Conservation (phyloP, 2,329 filamentous ascomycete species). For the Pezicula radicicola region DNA sequence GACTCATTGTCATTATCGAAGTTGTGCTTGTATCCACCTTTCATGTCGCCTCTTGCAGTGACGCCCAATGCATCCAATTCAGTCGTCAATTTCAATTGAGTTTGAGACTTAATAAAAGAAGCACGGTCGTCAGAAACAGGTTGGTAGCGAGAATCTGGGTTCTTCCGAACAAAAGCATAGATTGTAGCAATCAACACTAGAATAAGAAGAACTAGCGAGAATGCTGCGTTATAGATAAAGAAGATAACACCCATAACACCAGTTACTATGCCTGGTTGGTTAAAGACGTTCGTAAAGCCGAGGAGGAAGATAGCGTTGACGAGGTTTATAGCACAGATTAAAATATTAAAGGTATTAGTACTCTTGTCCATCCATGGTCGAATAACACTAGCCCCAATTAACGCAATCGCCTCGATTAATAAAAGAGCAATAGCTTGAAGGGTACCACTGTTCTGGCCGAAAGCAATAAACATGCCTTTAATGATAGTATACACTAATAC, state of each 20-base stretch:
- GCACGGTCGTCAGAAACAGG: constrained; percentile 95
- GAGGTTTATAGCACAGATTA: constrained; percentile 87
- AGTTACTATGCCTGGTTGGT: constrained; percentile 76
- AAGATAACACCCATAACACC: constrained; percentile 88
- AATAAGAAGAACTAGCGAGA: constrained; percentile 77
- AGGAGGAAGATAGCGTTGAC: constrained; percentile 86
- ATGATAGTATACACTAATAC: constrained; percentile 74
- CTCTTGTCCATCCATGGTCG: constrained; percentile 99
- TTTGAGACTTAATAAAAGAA: constrained; percentile 96
- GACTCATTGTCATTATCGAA: constrained; percentile 72
- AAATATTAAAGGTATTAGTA: constrained; percentile 94
- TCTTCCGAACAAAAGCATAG: constrained; percentile 85
- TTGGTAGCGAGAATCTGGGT: constrained; percentile 92
- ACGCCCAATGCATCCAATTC: constrained; percentile 88
- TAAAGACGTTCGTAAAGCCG: constrained; percentile 84
- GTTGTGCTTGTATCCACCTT: constrained; percentile 53
- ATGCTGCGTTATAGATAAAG: constrained; percentile 82
- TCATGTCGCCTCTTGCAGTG: constrained; percentile 78
- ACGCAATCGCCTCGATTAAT: constrained; percentile 74
- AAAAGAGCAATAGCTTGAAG: constrained; percentile 81
- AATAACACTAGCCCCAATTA: constrained; percentile 76
- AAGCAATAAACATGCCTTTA: constrained; percentile 86
- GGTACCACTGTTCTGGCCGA: constrained; percentile 67
- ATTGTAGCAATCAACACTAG: constrained; percentile 75
- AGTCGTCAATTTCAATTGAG: constrained; percentile 66